Conservation (phyloP, 495 filamentous ascomycete species). For the Lineolata rhizophorae region DNA sequence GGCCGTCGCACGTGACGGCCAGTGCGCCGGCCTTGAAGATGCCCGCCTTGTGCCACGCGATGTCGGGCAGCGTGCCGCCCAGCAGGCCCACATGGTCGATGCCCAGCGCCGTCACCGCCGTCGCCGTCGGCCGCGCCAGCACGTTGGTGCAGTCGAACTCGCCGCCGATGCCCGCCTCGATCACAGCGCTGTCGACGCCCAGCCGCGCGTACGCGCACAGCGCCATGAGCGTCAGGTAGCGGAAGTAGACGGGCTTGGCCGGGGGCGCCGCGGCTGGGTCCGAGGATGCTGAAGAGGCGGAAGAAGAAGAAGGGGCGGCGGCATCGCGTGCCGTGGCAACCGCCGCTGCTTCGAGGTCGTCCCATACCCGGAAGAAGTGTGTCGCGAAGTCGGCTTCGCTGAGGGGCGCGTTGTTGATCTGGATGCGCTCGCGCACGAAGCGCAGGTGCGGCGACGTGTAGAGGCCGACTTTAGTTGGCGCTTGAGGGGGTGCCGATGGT, state of each 20-base stretch:
- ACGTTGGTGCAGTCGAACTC: slow-evolving; percentile 90
- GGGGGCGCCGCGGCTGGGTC: slow-evolving; percentile 25
- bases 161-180: slow-evolving; percentile 86
- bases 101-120: slow-evolving; percentile 63
- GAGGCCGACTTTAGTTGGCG: slow-evolving; percentile 43
- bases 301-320: no score
- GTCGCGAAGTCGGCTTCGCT: slow-evolving; percentile 55
- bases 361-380: slow-evolving; percentile 84
- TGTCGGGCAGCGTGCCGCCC: slow-evolving; percentile 66
- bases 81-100: slow-evolving; percentile 74
- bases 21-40: slow-evolving; percentile 57
- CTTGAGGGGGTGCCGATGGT: slow-evolving; percentile 5
- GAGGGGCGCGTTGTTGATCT: slow-evolving; percentile 55
- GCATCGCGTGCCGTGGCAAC: no score
- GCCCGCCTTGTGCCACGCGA: slow-evolving; percentile 94
- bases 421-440: slow-evolving; percentile 71
- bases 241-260: slow-evolving; percentile 69
- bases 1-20: slow-evolving; percentile 48
- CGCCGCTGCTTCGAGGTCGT: slow-evolving; percentile 39
- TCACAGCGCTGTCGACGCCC: slow-evolving; percentile 59
- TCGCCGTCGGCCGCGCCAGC: slow-evolving; percentile 47
- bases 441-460: slow-evolving; percentile 81
- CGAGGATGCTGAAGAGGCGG: no score
- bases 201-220: slow-evolving; percentile 71
- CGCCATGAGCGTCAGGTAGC: slow-evolving; percentile 75